phyloP scores from a whole-genome alignment of 2,329 filamentous ascomycete genomes.

The Falciphora oryzae region DNA sequence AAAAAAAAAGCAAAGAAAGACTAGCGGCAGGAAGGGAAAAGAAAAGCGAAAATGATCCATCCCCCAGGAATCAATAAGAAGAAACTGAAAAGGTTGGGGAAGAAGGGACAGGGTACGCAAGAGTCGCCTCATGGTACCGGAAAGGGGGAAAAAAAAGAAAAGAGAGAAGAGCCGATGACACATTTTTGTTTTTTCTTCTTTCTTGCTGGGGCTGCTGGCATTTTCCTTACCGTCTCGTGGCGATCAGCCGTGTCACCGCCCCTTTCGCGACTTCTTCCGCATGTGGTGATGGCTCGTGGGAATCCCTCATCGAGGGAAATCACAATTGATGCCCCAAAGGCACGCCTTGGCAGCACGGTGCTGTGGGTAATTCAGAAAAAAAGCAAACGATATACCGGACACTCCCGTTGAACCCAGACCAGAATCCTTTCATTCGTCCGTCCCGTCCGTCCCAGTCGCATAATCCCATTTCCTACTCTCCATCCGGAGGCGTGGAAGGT shows the following conservation, averaged over 20 bases:
- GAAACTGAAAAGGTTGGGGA: background rate
- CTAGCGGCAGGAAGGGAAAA: background rate
- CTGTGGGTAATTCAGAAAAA: background rate
- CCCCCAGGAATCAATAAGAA: background rate
- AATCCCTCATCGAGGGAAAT: background rate
- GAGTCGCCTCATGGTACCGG: background rate
- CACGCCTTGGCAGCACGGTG: background rate
- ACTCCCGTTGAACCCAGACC: background rate
- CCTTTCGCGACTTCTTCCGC: background rate
- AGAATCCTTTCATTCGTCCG: constrained; percentile 1
- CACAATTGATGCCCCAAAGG: background rate
- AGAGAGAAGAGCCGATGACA: too few species aligned
- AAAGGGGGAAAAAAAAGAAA: background rate
- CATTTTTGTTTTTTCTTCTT: background rate
- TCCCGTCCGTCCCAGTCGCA: background rate
- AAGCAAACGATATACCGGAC: background rate
- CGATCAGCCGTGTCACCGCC: background rate
- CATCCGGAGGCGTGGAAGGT: background rate
- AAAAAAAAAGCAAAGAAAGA: background rate
- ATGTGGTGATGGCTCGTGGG: background rate
- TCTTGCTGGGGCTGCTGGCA: background rate
- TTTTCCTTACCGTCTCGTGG: background rate
- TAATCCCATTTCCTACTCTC: background rate
- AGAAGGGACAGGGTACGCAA: background rate
- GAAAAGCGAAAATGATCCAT: background rate